Conservation (phyloP, 805 yeast genomes). For the Wickerhamomyces strasburgensis region DNA sequence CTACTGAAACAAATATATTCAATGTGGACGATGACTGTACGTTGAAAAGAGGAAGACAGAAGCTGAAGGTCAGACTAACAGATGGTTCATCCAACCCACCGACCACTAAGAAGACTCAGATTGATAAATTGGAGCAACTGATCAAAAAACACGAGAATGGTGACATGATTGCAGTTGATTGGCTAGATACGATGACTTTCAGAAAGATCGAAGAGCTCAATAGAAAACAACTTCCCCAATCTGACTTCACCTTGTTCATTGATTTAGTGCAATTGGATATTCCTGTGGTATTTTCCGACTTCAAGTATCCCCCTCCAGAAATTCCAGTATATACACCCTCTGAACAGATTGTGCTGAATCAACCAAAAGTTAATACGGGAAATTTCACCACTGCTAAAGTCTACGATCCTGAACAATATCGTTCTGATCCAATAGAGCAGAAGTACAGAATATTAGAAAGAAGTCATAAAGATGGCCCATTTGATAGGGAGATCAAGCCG, state of each 20-base stretch:
- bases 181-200: slow-evolving; percentile 71
- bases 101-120: slow-evolving; percentile 25
- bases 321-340: slow-evolving; percentile 38
- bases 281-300: slow-evolving; percentile 67
- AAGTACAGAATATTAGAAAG: slow-evolving; percentile 84
- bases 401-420: slow-evolving; percentile 65
- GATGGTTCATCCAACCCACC: slow-evolving; percentile 15
- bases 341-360: slow-evolving; percentile 32
- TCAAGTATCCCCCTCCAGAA: slow-evolving; percentile 33
- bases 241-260: slow-evolving; percentile 38
- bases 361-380: slow-evolving; percentile 28
- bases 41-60: slow-evolving; percentile 68
- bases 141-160: slow-evolving; percentile 65
- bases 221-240: slow-evolving; percentile 21
- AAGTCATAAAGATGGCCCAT: slow-evolving; percentile 66
- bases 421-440: slow-evolving; percentile 79
- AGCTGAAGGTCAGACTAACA: slow-evolving; percentile 40
- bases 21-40: slow-evolving; percentile 49
- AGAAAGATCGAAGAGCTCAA: slow-evolving; percentile 37
- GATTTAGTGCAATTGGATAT: slow-evolving; percentile 64
- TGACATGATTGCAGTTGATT: slow-evolving; percentile 52
- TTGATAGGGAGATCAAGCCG: slow-evolving; percentile 86
- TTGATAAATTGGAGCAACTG: slow-evolving; percentile 46
- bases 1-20: slow-evolving; percentile 56
- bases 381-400: slow-evolving; percentile 34